Evolutionary conservation across 257 asterid genomes (phyloP).

Genomic region (Ehretia macrophylla): DNA sequence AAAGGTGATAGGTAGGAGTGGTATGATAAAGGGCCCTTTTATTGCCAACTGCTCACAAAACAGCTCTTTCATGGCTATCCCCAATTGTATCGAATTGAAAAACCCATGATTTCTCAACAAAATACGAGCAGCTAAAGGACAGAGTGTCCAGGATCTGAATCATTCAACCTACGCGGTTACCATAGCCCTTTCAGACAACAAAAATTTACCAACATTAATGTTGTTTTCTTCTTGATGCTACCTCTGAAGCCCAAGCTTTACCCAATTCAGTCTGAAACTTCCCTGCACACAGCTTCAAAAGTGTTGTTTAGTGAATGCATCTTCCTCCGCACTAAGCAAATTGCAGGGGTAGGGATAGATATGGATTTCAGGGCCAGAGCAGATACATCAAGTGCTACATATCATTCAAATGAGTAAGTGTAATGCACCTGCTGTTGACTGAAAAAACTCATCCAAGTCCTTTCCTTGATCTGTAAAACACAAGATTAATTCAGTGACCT

Average conservation of each 20-base stretch:
- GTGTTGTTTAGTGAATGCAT: background rate
- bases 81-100: too few relatives aligned
- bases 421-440: constrained; percentile 78
- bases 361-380: background rate
- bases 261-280: constrained; percentile 92
- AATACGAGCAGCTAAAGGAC: too few relatives aligned
- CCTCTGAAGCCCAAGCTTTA: constrained; percentile 88
- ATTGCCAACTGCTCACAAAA: too few relatives aligned
- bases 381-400: background rate
- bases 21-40: too few relatives aligned
- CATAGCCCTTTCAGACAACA: too few relatives aligned
- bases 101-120: too few relatives aligned
- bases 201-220: too few relatives aligned
- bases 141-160: too few relatives aligned
- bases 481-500: background rate
- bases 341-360: background rate
- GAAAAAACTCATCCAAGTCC: constrained; percentile 81
- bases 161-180: too few relatives aligned
- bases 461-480: constrained; percentile 72
- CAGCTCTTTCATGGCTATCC: too few relatives aligned
- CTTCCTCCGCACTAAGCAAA: background rate
- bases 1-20: too few relatives aligned
- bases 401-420: background rate
- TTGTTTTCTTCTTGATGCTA: constrained; percentile 56
- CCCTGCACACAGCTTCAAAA: constrained; percentile 36